Percentiles rank a stretch among this genome's conserved stretches.
Conservation (phyloP, 208 protist genomes). For the Acanthamoeba castellanii region DNA sequence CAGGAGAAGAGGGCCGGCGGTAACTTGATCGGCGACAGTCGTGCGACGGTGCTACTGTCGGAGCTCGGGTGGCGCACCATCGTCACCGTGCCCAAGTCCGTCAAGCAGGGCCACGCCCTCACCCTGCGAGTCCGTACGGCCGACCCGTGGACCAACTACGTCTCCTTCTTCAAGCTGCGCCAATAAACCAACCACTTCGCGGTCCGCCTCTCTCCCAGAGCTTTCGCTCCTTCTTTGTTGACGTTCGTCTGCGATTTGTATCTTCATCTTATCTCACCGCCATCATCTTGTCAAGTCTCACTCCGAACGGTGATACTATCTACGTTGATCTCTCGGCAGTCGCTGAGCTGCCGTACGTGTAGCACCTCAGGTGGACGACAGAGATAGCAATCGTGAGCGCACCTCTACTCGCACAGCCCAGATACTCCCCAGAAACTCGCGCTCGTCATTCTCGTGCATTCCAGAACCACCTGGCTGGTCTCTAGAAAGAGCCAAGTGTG, state of each 20-base stretch:
- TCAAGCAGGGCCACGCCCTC: slow-evolving; percentile 35
- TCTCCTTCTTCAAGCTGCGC: slow-evolving; percentile 55
- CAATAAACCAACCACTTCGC: neutral
- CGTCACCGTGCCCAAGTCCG: slow-evolving; percentile 58
- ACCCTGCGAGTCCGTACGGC: slow-evolving; percentile 49
- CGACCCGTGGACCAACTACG: slow-evolving; percentile 48
- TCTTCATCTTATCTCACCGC: neutral
- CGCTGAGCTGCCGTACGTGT: too few species aligned
- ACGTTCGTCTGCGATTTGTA: neutral
- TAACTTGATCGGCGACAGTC: slow-evolving; percentile 27
- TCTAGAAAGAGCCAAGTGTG: neutral
- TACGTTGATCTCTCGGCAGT: neutral
- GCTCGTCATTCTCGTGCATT: neutral
- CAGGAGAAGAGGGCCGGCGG: slow-evolving; percentile 48
- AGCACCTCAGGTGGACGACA: too few species aligned
- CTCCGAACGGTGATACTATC: too few species aligned
- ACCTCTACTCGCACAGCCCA: neutral
- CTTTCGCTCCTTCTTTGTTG: neutral
- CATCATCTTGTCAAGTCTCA: neutral
- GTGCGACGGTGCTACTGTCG: slow-evolving; percentile 42
- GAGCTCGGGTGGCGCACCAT: slow-evolving; percentile 58
- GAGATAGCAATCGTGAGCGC: neutral
- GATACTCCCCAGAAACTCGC: neutral
- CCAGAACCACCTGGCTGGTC: neutral
- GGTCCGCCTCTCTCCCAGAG: neutral